Evolutionary conservation across 345 rosid species (phyloP), one percentile per base, ranked within the genome.

Genomic region (Citropsis articulata): DNA sequence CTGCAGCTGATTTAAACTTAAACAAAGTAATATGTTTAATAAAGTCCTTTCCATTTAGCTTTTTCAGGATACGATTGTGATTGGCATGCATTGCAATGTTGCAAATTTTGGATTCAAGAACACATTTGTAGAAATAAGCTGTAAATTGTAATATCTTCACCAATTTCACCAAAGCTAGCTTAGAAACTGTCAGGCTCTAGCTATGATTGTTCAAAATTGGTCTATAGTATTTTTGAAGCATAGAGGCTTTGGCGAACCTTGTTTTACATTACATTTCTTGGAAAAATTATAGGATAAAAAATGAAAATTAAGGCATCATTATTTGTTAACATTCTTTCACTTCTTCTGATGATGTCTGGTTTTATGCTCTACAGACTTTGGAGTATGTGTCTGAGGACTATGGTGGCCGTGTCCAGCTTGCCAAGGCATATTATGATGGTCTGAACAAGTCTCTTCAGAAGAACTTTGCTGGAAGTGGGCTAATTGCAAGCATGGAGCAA

Each of bases 401-500:
- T 40, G 81, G 77, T 13, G 81, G 81, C 27, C n/a, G 74, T 1
- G 78, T 79, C n/a, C 61, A 30, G 68, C 77, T 79, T 25, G 81
- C 77, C 24, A 73, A 79, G 66, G 77, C 81, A 25, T 57, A 65
- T 40, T 73, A 73, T 18, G 68, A 73, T 57, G 78, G 69, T 36
- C 53, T 73, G 61, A 66, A 2, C 48, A 57, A 73, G 13, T 73
- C 74, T 57, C 73, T 73, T n/a, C 27, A n/a, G 27, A 79, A 79
- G 63, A 66, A 79, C 42, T 79, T 79, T 66, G 56, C 10, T 27
- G 73, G 74, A 30, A 73, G 67, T 59, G 78, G 78, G 25, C 73
- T 79, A 1, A 79, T 66, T 40, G 73, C 78, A 62, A 73, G 82
- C 69, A 79, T 79, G 82, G 74, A 66, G 74, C 82, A 73, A 25